phyloP scores from a whole-genome alignment of 768 basidiomycete genomes.

The Boletales sp. region DNA sequence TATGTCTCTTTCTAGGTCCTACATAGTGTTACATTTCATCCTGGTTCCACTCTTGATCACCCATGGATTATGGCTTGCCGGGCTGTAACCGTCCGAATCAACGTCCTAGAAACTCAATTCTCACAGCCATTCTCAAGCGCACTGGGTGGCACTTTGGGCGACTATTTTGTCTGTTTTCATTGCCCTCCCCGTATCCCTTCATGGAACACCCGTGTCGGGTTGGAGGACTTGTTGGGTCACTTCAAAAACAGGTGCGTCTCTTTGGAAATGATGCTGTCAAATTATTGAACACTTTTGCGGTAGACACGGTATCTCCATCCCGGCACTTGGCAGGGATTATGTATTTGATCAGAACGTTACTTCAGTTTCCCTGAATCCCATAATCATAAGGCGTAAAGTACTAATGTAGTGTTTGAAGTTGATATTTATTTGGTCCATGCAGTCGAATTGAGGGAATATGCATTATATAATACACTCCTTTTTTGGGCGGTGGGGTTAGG shows the following conservation, averaged over 20 bases:
- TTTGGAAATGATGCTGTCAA: background rate
- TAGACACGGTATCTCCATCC: slow-evolving; percentile 19
- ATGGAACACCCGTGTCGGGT: slow-evolving; percentile 22
- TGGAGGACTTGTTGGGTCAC: slow-evolving; percentile 12
- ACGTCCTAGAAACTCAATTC: background rate
- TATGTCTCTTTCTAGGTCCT: slow-evolving; percentile 13
- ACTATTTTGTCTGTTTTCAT: slow-evolving; percentile 21
- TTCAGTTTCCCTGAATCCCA: slow-evolving; percentile 12
- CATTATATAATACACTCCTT: no score
- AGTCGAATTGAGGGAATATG: no score
- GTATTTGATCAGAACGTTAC: slow-evolving; percentile 18
- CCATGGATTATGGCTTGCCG: slow-evolving; percentile 9
- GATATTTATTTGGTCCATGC: background rate
- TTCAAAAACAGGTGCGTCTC: slow-evolving; percentile 18
- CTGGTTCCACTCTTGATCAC: background rate
- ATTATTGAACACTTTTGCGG: background rate
- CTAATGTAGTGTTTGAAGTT: background rate
- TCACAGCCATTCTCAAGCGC: background rate
- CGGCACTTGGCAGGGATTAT: slow-evolving; percentile 17
- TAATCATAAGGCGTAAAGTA: slow-evolving; percentile 1
- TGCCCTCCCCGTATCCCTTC: slow-evolving; percentile 28
- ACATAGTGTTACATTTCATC: slow-evolving; percentile 15
- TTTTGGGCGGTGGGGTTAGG: no score
- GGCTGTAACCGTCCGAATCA: background rate
- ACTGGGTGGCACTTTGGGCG: slow-evolving; percentile 5